Base-by-base conservation (phyloP, 2,329 filamentous ascomycete species). In the Lizonia empirigonia region DNA sequence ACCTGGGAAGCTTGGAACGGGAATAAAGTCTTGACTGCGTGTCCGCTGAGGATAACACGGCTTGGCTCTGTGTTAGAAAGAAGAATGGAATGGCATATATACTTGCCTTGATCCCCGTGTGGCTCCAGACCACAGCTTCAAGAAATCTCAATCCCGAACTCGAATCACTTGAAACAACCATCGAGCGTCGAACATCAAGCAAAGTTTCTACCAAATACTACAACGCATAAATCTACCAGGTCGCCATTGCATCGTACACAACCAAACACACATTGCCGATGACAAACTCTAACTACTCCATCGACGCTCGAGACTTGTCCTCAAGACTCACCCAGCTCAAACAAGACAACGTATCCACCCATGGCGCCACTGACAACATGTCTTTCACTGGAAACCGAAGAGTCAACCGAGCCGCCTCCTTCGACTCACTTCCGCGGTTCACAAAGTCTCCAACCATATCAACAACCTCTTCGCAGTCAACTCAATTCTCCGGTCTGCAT, bases 361-460 rank as follows among this genome's bases (percentile, higher is more conserved):
- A 52, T 52, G 49, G 37, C 42, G 44, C 50, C 42, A 50, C 56
- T 57, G 49, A 55, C 55, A 59, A 52, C 40, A 42, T 53, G 42
- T 59, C 59, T 53, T 54, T 47, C 47, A 55, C 42, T 23, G 38
- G 50, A 56, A 22, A 30, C 51, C 54, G 60, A 60, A 38, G 44
- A 45, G 52, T 63, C 24, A 20, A 47, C 60, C 56, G 64, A 68
- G 39, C 67, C 64, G 44, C 65, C 67, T 67, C 67, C 65, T 59
- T 63, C 50, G 54, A 62, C 44, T 56, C 60, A n/a, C 48, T 57
- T 32, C 48, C 36, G 16, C 53, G 39, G 47, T 67, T 68, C 55
- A 61, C 57, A 50, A 72, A 67, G 37, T 64, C 59, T 13, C 35
- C 57, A 24, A 71, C 67, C 5, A 62, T 58, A 40, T 68, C 67